phyloP scores from a whole-genome alignment of 2,329 filamentous ascomycete genomes.

The Neonectria hederae region DNA sequence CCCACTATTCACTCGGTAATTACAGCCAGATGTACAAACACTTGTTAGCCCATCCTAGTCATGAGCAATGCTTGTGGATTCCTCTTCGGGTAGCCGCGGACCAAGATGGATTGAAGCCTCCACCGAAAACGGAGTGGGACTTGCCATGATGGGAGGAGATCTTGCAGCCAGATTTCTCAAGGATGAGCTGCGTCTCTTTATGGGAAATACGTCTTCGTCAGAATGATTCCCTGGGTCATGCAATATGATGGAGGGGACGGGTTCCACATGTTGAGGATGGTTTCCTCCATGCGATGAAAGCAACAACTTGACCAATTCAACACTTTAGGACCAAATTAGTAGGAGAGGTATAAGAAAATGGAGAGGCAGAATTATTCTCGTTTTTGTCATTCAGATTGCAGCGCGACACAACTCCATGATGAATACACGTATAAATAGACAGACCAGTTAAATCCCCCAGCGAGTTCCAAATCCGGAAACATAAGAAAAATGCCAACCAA shows the following conservation, averaged over 20 bases:
- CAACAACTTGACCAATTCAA: neutral
- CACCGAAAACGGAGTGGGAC: neutral
- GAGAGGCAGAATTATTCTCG: too few species aligned
- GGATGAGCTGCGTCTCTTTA: too few species aligned
- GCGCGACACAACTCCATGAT: neutral
- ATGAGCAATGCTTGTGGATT: neutral
- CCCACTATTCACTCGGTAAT: neutral
- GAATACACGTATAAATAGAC: neutral
- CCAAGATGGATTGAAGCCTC: neutral
- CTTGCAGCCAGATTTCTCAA: too few species aligned
- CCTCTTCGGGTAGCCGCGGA: neutral
- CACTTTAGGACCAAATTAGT: neutral
- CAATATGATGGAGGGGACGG: too few species aligned
- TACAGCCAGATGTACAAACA: neutral
- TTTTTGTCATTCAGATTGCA: too few species aligned
- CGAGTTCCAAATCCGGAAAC: neutral
- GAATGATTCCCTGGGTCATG: neutral
- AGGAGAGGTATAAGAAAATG: neutral
- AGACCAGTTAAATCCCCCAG: neutral
- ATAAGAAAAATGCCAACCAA: neutral
- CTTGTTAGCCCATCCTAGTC: neutral
- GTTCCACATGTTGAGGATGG: too few species aligned
- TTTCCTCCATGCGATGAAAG: neutral
- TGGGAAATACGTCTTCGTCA: neutral
- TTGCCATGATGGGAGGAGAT: conserved; percentile 7